A percentile compares a stretch with the other conserved stretches of the same genome.
phyloP scores from a whole-genome alignment of 2,329 filamentous ascomycete genomes.

The Colletotrichum aenigma region DNA sequence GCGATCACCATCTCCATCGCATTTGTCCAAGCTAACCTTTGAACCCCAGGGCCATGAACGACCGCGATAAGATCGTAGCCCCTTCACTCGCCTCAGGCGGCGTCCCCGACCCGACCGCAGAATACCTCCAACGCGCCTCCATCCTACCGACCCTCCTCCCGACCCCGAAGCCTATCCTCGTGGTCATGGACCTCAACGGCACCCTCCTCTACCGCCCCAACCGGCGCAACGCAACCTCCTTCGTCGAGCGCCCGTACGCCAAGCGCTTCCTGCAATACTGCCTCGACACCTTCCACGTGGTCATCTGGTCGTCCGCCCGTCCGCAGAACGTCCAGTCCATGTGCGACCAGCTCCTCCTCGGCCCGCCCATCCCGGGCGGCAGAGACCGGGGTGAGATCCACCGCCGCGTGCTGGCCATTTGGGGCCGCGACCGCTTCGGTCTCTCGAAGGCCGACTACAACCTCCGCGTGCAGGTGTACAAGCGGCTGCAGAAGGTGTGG shows the following conservation, averaged over 20 bases:
- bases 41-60: not conserved
- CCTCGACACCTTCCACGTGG: slow-evolving; percentile 75
- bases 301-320: slow-evolving; percentile 89
- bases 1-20: not conserved
- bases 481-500: slow-evolving; percentile 81
- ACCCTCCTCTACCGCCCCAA: slow-evolving; percentile 79
- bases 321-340: slow-evolving; percentile 74
- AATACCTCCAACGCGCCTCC: slow-evolving; percentile 65
- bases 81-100: slow-evolving; percentile 54
- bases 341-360: slow-evolving; percentile 65
- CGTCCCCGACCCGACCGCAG: slow-evolving; percentile 62
- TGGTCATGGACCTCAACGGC: slow-evolving; percentile 93
- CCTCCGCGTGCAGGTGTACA: slow-evolving; percentile 84
- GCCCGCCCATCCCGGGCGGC: not conserved
- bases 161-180: slow-evolving; percentile 67
- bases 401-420: slow-evolving; percentile 67
- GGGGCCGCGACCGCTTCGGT: slow-evolving; percentile 79
- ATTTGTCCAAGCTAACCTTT: not conserved
- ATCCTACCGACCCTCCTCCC: slow-evolving; percentile 43
- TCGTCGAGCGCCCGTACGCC: slow-evolving; percentile 72
- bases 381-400: slow-evolving; percentile 45
- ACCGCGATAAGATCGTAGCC: slow-evolving; percentile 19
- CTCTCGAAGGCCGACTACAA: slow-evolving; percentile 69
- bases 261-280: slow-evolving; percentile 74
- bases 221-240: slow-evolving; percentile 47